Percentiles rank a stretch among this genome's conserved stretches.
Conservation (phyloP, 805 yeast species). For the Wickerhamomyces hampshirensis region DNA sequence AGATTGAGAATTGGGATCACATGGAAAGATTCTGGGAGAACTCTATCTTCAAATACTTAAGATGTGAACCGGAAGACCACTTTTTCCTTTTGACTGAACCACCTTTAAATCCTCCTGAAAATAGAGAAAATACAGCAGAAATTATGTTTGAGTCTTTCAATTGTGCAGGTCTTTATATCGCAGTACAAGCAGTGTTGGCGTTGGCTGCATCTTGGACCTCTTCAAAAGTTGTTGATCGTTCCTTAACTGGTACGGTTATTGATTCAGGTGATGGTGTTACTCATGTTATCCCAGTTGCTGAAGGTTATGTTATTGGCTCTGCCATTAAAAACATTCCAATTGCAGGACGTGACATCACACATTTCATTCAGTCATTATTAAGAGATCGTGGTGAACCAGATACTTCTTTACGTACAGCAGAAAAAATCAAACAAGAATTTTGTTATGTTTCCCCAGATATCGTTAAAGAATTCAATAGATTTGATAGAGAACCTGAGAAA, state of each 20-base stretch:
- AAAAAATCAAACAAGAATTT: slow-evolving; percentile 91
- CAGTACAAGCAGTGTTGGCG: slow-evolving; percentile 98
- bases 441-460: slow-evolving; percentile 98
- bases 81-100: slow-evolving; percentile 95
- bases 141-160: slow-evolving; percentile 98
- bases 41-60: slow-evolving; percentile 89
- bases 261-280: slow-evolving; percentile 99
- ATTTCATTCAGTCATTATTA: slow-evolving; percentile 84
- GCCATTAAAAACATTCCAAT: slow-evolving; percentile 97
- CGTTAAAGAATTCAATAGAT: slow-evolving; percentile 91
- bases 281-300: slow-evolving; percentile 98
- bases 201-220: slow-evolving; percentile 99
- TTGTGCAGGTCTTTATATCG: slow-evolving; percentile 97
- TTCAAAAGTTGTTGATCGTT: slow-evolving; percentile 88
- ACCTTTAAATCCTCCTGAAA: slow-evolving; percentile 98
- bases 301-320: slow-evolving; percentile 96
- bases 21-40: slow-evolving; percentile 99
- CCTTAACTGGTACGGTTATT: slow-evolving; percentile 96
- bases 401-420: slow-evolving; percentile 92
- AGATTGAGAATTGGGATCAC: slow-evolving; percentile 98
- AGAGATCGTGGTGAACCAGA: slow-evolving; percentile 97
- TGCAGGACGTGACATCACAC: slow-evolving; percentile 97
- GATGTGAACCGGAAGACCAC: slow-evolving; percentile 99
- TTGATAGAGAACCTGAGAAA: slow-evolving; percentile 89
- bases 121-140: slow-evolving; percentile 97